Conservation (phyloP, 2,329 filamentous ascomycete species). For the Waltergamsia citrina region DNA sequence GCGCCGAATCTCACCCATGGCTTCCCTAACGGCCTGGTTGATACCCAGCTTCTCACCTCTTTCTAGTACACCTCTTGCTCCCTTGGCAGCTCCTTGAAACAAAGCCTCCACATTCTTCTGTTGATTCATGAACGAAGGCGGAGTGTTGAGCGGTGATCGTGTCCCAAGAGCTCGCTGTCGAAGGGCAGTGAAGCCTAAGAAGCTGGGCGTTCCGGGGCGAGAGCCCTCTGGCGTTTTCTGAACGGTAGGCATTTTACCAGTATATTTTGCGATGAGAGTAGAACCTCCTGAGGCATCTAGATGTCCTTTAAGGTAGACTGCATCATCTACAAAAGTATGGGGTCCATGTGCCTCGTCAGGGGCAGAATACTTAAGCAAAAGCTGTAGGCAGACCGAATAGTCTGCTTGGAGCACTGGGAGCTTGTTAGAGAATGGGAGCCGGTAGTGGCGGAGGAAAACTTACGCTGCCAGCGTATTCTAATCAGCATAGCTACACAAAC, state of each 20-base stretch:
- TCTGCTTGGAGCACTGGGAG: slow-evolving; percentile 69
- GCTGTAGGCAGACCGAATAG: slow-evolving; percentile 74
- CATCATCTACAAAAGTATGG: slow-evolving; percentile 78
- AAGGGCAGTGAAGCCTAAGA: slow-evolving; percentile 21
- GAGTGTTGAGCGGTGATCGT: slow-evolving; percentile 35
- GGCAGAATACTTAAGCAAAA: slow-evolving; percentile 75
- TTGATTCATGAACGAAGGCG: slow-evolving; percentile 43
- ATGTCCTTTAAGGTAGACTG: slow-evolving; percentile 62
- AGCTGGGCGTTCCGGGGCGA: slow-evolving; percentile 22
- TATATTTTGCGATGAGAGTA: slow-evolving; percentile 63
- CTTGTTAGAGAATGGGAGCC: slow-evolving; percentile 11
- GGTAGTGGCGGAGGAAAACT: slow-evolving; percentile 19
- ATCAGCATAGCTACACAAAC: slow-evolving; percentile 94
- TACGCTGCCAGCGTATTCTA: slow-evolving; percentile 81
- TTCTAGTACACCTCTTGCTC: slow-evolving; percentile 64
- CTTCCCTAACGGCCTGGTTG: slow-evolving; percentile 72
- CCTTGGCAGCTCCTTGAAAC: slow-evolving; percentile 68
- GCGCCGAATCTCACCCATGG: slow-evolving; percentile 68
- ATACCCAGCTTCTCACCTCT: slow-evolving; percentile 69
- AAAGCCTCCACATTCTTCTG: slow-evolving; percentile 58
- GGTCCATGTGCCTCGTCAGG: slow-evolving; percentile 55
- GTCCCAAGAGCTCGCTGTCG: slow-evolving; percentile 29
- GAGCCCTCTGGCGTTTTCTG: slow-evolving; percentile 13
- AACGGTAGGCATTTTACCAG: slow-evolving; percentile 38
- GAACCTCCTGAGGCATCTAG: slow-evolving; percentile 52